Conservation (phyloP, 306 rosid genomes). For the Prunus mira region DNA sequence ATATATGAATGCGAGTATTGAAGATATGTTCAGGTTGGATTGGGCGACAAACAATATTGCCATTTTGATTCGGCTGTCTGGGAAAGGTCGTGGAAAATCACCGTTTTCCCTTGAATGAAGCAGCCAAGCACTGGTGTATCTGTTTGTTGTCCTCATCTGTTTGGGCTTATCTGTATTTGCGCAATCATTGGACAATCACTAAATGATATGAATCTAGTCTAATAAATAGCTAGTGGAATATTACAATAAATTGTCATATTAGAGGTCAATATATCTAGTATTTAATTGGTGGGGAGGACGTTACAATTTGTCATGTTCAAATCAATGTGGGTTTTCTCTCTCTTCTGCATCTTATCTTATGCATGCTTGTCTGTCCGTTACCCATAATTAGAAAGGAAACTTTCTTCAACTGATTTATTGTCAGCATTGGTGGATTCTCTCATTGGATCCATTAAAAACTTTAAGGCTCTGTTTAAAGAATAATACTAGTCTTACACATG, state of each 20-base stretch:
- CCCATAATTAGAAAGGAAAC: too few relatives aligned
- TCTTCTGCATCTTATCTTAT: background rate
- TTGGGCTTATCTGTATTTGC: background rate
- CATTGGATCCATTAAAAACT: too few relatives aligned
- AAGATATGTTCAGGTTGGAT: constrained; percentile 5
- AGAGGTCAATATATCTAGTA: background rate
- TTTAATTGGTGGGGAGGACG: background rate
- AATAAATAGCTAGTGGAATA: background rate
- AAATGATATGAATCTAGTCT: background rate
- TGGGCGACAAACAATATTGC: constrained; percentile 10
- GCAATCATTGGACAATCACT: background rate
- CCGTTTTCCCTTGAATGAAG: background rate
- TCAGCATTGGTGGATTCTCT: too few relatives aligned
- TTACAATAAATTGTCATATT: background rate
- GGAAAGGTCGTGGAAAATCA: constrained; percentile 11
- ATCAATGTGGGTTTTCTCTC: background rate
- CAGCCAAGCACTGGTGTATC: constrained; percentile 8
- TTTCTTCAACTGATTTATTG: too few relatives aligned
- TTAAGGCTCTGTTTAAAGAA: too few relatives aligned
- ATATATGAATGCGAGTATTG: background rate
- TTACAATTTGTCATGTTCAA: background rate
- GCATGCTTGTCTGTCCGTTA: too few relatives aligned
- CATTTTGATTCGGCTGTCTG: background rate
- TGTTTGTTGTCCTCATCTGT: background rate
- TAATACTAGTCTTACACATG: too few relatives aligned